phyloP scores from a whole-genome alignment of 805 yeast species.

The Cyberlindnera saturnus region DNA sequence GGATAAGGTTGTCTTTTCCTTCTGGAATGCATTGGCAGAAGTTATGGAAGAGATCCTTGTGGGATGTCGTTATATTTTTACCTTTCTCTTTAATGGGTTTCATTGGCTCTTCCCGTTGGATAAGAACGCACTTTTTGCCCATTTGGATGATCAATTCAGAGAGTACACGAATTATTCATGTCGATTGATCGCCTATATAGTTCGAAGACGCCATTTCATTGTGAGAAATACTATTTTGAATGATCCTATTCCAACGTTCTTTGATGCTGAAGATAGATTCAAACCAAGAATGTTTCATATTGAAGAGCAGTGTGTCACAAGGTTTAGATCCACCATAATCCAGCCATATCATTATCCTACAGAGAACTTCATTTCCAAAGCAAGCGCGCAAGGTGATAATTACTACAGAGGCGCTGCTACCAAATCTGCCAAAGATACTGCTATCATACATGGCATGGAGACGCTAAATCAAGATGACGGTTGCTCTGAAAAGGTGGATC shows the following conservation, averaged over 20 bases:
- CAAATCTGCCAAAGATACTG: neutral
- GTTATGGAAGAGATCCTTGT: conserved; percentile 14
- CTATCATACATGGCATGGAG: conserved; percentile 1
- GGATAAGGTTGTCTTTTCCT: conserved; percentile 13
- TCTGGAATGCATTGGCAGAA: conserved; percentile 14
- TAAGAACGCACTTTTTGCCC: conserved; percentile 3
- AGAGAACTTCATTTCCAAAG: conserved; percentile 3
- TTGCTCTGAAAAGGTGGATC: conserved; percentile 2
- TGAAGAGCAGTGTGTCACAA: conserved; percentile 16
- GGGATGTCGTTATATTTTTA: conserved; percentile 16
- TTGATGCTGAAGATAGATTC: conserved; percentile 10
- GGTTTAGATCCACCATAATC: conserved; percentile 12
- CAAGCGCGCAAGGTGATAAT: neutral
- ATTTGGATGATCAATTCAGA: conserved; percentile 6
- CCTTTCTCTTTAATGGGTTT: conserved; percentile 18
- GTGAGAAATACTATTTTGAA: conserved; percentile 13
- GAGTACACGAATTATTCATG: conserved; percentile 15
- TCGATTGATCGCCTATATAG: conserved; percentile 17
- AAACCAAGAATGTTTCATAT: conserved; percentile 16
- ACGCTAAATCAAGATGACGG: neutral
- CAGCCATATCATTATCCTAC: conserved; percentile 17
- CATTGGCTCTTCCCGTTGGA: conserved; percentile 10
- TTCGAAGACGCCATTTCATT: conserved; percentile 16
- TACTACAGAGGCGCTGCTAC: conserved; percentile 5
- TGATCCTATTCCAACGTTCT: conserved; percentile 16